phyloP scores from a whole-genome alignment of 306 rosid genomes.

The Corylus americana region DNA sequence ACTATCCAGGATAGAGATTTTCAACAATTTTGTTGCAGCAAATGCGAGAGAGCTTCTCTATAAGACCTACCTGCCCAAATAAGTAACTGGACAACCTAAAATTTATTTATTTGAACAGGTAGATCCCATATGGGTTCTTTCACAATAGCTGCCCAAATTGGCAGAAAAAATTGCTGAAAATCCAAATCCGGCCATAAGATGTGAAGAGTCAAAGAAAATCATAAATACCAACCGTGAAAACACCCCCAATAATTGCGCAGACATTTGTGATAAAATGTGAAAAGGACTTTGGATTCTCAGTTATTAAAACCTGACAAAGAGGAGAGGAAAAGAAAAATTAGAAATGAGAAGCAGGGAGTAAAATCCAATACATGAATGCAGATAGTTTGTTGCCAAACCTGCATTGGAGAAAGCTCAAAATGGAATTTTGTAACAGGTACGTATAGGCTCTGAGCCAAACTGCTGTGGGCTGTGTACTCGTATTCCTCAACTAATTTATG shows the following conservation, averaged over 20 bases:
- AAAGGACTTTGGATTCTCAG: conserved; percentile 78
- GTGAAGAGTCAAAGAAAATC: background rate
- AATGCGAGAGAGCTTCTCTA: too few species aligned
- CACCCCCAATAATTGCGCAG: conserved; percentile 94
- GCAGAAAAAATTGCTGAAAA: too few species aligned
- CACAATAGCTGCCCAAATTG: too few species aligned
- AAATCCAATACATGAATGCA: conserved; percentile 19
- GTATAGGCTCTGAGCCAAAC: conserved; percentile 58
- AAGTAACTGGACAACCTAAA: too few species aligned
- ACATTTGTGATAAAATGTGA: conserved; percentile 92
- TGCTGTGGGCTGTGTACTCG: conserved; percentile 98
- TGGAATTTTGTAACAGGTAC: conserved; percentile 89
- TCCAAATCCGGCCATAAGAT: background rate
- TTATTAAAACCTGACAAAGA: conserved; percentile 66
- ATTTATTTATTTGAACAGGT: too few species aligned
- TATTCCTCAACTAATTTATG: conserved; percentile 76
- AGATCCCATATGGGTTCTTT: too few species aligned
- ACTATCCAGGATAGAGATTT: too few species aligned
- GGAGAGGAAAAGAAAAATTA: conserved; percentile 19
- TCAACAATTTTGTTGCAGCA: too few species aligned
- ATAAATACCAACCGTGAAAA: conserved; percentile 85
- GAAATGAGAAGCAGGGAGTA: conserved; percentile 7
- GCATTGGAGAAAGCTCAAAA: conserved; percentile 98
- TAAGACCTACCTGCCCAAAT: too few species aligned
- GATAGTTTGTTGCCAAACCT: conserved; percentile 45